These are phyloP conservation scores for Russula lepida DNA, from an alignment of 768 basidiomycete species.

Conservation along the genomic window DNA sequence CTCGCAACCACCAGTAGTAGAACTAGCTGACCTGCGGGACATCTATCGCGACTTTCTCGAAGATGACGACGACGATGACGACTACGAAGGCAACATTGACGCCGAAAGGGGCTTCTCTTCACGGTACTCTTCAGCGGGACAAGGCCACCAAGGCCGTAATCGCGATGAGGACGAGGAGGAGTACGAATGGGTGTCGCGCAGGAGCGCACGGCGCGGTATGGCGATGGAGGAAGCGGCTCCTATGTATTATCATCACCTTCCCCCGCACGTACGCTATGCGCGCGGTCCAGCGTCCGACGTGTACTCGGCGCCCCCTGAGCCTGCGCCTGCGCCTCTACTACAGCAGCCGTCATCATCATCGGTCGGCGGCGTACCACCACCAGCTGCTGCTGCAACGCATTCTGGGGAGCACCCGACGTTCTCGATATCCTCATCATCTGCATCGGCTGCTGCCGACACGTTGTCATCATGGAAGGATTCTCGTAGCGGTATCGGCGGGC, in stretches of 20 bases:
- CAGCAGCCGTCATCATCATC: conserved; percentile 25
- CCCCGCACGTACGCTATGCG: conserved; percentile 64
- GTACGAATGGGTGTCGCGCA: conserved; percentile 74
- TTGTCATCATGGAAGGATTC: conserved; percentile 30
- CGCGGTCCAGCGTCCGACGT: conserved; percentile 49
- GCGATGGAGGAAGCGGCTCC: conserved; percentile 41
- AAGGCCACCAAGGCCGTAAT: conserved; percentile 23
- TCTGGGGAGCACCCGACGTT: conserved; percentile 28
- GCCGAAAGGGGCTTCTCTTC: conserved; percentile 17
- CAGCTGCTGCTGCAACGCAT: background rate
- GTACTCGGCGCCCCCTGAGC: conserved; percentile 28
- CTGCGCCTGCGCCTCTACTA: conserved; percentile 37
- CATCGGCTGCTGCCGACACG: conserved; percentile 28
- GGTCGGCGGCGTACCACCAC: background rate
- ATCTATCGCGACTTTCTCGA: conserved; percentile 93
- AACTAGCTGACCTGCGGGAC: conserved; percentile 86
- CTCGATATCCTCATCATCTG: conserved; percentile 19
- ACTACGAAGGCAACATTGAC: conserved; percentile 30
- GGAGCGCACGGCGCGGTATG: conserved; percentile 48
- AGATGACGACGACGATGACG: conserved; percentile 49
- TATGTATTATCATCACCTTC: conserved; percentile 63
- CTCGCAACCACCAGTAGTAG: conserved; percentile 69
- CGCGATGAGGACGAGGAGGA: conserved; percentile 62
- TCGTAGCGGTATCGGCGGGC: conserved; percentile 16
- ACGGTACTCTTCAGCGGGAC: conserved; percentile 23